Evolutionary conservation across 2,329 filamentous ascomycete species (phyloP), one percentile per base, ranked within the genome.

Genomic region (Fusarium secorum): DNA sequence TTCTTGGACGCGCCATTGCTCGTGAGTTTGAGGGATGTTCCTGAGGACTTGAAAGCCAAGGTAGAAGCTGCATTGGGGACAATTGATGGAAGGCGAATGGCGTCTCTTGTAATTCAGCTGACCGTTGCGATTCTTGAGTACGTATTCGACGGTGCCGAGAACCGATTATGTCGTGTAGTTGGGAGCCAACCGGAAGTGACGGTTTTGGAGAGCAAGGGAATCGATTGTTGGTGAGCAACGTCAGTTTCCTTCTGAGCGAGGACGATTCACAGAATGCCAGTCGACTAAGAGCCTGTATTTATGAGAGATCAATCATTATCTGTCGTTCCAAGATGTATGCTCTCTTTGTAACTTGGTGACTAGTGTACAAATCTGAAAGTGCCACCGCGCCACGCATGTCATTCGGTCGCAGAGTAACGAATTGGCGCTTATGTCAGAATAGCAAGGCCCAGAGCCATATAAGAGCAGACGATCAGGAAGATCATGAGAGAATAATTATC

Each of bases 271-370:
- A 9, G 13, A 22, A 11, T 15, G 5, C 7, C 11, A 39, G 13
- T 1, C n/a, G 14, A 11, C 3, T 41, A 14, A 44, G 18, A 20
- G 5, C 1, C 5, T 20, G 2, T 14, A 10, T 4, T 3, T 11
- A 11, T 13, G 1, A 22, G 0, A 17, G 0, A 41, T 22, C 8
- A 1, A 22, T 41, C n/a, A 41, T 22, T 10, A 11, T 22, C 1
- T 22, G 9, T 4, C 38, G 1, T 6, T 24, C 11, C 22, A 35
- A 24, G 7, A 14, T 17, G 4, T 6, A 7, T 6, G 15, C 1
- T 18, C 10, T 18, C 13, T 6, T 11, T 30, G 11, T 8, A 1
- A 30, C 10, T 11, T 15, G 24, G 9, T 5, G 5, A 7, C 10
- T 4, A 30, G 10, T 7, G 49, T 3, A 11, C 7, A 13, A 11